Conservation (phyloP, 495 filamentous ascomycete species). For the Aspergillus steynii region DNA sequence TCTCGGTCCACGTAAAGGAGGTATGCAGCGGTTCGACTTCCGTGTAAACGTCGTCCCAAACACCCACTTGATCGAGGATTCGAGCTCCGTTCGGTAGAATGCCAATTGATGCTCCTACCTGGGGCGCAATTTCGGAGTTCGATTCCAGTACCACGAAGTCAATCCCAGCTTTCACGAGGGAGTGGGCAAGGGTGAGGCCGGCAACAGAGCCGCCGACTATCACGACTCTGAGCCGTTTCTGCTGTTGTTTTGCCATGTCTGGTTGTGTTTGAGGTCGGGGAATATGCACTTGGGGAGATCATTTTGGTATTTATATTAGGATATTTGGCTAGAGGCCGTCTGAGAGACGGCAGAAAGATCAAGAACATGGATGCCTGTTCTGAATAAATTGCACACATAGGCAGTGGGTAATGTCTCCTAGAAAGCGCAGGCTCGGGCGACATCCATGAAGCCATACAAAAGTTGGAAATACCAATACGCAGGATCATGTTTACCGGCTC, state of each 20-base stretch:
- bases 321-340: no score
- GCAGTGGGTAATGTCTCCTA: no score
- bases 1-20: neutral
- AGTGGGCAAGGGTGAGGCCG: constrained; percentile 50
- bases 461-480: no score
- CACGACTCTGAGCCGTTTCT: constrained; percentile 42
- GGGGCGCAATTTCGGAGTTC: constrained; percentile 31
- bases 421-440: no score
- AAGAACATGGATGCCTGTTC: no score
- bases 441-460: no score
- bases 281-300: no score
- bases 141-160: constrained; percentile 53
- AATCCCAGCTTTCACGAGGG: constrained; percentile 42
- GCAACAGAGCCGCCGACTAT: constrained; percentile 55
- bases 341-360: no score
- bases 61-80: constrained; percentile 50
- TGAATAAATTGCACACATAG: no score
- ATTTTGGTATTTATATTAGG: no score
- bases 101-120: constrained; percentile 42
- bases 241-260: neutral
- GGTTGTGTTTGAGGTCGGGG: neutral
- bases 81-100: constrained; percentile 37
- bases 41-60: neutral
- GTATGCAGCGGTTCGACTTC: neutral
- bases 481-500: no score